Percentiles rank a stretch among this genome's conserved stretches.
Evolutionary conservation across 1,139 yeast genomes (phyloP).

Genomic region (Yarrowia galli): DNA sequence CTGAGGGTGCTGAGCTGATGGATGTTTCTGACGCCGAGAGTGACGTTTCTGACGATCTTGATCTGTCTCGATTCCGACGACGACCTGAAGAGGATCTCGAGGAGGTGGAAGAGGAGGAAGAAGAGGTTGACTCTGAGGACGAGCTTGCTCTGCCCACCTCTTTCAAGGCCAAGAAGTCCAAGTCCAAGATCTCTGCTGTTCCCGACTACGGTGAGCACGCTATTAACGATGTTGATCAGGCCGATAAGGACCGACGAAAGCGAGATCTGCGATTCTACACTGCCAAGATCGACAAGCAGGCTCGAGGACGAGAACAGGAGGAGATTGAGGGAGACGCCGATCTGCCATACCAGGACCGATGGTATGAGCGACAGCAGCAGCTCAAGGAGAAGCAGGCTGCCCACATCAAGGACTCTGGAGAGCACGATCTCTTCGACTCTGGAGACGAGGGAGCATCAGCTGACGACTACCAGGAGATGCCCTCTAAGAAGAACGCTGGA

Average conservation of each 20-base stretch:
- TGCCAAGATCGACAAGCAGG: conserved; percentile 75
- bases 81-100: conserved; percentile 13
- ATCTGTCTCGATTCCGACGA: conserved; percentile 35
- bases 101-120: conserved; percentile 14
- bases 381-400: conserved; percentile 75
- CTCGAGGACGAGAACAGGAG: conserved; percentile 52
- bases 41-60: conserved; percentile 34
- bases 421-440: conserved; percentile 53
- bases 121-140: conserved; percentile 40
- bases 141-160: conserved; percentile 43
- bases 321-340: conserved; percentile 83
- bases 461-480: conserved; percentile 59
- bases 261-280: conserved; percentile 93
- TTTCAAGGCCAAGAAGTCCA: conserved; percentile 38
- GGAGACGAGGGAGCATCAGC: conserved; percentile 48
- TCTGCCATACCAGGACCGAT: conserved; percentile 89
- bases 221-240: conserved; percentile 79
- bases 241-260: conserved; percentile 83
- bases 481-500: conserved; percentile 57
- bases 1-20: conserved; percentile 16
- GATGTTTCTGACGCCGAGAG: conserved; percentile 46
- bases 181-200: conserved; percentile 37
- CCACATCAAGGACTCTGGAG: conserved; percentile 58
- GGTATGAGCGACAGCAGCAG: conserved; percentile 87
- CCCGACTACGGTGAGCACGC: conserved; percentile 67